Conservation (phyloP, 192 early-diverging fungal species). For the Podila epigama region DNA sequence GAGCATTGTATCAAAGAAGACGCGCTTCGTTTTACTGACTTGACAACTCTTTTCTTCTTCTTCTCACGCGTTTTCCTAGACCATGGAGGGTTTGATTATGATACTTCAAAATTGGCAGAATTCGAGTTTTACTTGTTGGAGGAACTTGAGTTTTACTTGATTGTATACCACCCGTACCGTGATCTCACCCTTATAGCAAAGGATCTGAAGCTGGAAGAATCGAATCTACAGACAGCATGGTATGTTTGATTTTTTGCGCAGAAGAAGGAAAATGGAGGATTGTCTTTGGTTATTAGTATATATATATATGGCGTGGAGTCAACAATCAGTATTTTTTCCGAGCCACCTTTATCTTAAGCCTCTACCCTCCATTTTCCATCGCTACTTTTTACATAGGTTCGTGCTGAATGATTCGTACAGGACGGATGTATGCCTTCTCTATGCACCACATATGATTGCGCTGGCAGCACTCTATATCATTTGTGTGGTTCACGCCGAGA, state of each 20-base stretch:
- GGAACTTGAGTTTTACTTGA: conserved; percentile 88
- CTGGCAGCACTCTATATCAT: conserved; percentile 78
- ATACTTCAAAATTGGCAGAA: conserved; percentile 81
- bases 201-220: conserved; percentile 59
- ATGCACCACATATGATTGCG: conserved; percentile 92
- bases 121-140: conserved; percentile 94
- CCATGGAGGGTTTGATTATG: conserved; percentile 69
- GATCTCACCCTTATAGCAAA: conserved; percentile 67
- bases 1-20: background rate
- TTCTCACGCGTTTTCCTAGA: conserved; percentile 26
- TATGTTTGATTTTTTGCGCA: background rate
- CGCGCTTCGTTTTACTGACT: background rate
- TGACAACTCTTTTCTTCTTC: background rate
- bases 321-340: too few species aligned
- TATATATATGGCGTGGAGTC: too few species aligned
- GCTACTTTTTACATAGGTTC: conserved; percentile 50
- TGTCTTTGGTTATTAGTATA: too few species aligned
- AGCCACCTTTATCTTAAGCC: too few species aligned
- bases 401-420: conserved; percentile 86
- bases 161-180: conserved; percentile 90
- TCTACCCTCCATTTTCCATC: background rate
- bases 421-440: conserved; percentile 81
- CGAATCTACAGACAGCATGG: conserved; percentile 68
- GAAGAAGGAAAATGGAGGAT: too few species aligned
- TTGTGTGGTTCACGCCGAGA: conserved; percentile 59